Evolutionary conservation across 1,284 basidiomycete species (phyloP).

Genomic region (Boletus mariae): DNA sequence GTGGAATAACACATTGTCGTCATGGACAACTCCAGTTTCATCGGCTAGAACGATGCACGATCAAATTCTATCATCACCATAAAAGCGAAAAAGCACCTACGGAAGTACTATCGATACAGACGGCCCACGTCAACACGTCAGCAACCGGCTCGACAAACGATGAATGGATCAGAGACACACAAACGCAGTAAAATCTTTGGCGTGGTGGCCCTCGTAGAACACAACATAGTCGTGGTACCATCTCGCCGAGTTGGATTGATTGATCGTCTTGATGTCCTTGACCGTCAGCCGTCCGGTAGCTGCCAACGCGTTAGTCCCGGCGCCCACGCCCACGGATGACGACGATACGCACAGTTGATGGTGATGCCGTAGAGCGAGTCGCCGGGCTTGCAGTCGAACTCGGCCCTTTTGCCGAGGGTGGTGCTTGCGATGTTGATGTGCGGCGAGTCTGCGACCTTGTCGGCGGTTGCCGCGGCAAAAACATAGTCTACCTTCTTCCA

Average conservation of each 20-base stretch:
- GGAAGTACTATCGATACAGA: neutral
- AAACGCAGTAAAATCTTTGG: neutral
- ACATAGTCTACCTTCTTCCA: neutral
- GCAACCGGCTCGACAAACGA: neutral
- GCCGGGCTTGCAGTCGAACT: neutral
- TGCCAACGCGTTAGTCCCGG: neutral
- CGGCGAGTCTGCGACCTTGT: neutral
- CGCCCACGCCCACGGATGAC: neutral
- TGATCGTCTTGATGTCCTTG: neutral
- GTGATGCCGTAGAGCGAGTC: neutral
- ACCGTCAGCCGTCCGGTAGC: neutral
- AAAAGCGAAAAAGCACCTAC: neutral
- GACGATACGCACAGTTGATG: neutral
- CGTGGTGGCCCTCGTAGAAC: neutral
- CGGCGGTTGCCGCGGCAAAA: neutral
- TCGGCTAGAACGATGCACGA: neutral
- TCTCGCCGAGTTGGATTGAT: neutral
- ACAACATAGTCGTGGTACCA: conserved; percentile 1
- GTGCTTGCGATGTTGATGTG: neutral
- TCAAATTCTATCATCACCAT: neutral
- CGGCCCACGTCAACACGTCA: neutral
- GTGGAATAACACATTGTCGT: conserved; percentile 1
- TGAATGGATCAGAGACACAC: neutral
- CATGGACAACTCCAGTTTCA: neutral
- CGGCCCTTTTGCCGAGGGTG: neutral